Percentiles rank a stretch among this genome's conserved stretches.
Evolutionary conservation across 2,329 filamentous ascomycete genomes (phyloP).

Genomic region (Calycina marina): DNA sequence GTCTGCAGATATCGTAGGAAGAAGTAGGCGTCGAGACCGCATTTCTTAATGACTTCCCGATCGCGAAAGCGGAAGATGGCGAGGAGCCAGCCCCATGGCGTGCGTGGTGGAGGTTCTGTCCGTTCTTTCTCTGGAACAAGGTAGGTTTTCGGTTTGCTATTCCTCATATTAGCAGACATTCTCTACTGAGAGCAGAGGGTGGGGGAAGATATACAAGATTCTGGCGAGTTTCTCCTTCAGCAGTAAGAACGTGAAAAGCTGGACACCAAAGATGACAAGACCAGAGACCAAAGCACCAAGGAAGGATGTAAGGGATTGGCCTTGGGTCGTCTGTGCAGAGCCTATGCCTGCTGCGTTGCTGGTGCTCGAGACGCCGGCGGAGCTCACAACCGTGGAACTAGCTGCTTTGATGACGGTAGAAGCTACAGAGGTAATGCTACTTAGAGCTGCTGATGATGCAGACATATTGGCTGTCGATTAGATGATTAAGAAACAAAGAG

Average conservation of each 20-base stretch:
- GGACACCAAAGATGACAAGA: constrained; percentile 24
- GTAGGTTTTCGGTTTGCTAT: constrained; percentile 68
- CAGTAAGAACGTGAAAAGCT: constrained; percentile 57
- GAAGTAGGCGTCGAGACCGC: constrained; percentile 92
- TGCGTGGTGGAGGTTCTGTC: constrained; percentile 55
- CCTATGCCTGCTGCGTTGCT: too few relatives aligned
- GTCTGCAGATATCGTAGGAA: constrained; percentile 83
- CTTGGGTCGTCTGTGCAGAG: constrained; percentile 13
- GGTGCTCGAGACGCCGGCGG: too few relatives aligned
- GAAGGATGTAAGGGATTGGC: constrained; percentile 21
- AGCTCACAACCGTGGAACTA: too few relatives aligned
- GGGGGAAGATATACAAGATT: constrained; percentile 54
- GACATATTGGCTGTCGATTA: too few relatives aligned
- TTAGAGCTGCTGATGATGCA: too few relatives aligned
- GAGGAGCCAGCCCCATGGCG: constrained; percentile 33
- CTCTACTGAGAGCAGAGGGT: too few relatives aligned
- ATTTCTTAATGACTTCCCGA: constrained; percentile 83
- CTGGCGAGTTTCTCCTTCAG: constrained; percentile 65
- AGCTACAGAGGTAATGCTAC: too few relatives aligned
- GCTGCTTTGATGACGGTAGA: too few relatives aligned
- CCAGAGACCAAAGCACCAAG: constrained; percentile 20
- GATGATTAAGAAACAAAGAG: too few relatives aligned
- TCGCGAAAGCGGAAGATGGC: constrained; percentile 54
- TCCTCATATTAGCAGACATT: too few relatives aligned
- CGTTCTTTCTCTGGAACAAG: constrained; percentile 75